These are phyloP conservation scores for Vigna nakashimae DNA, from an alignment of 306 rosid genomes.

Conservation along the genomic window DNA sequence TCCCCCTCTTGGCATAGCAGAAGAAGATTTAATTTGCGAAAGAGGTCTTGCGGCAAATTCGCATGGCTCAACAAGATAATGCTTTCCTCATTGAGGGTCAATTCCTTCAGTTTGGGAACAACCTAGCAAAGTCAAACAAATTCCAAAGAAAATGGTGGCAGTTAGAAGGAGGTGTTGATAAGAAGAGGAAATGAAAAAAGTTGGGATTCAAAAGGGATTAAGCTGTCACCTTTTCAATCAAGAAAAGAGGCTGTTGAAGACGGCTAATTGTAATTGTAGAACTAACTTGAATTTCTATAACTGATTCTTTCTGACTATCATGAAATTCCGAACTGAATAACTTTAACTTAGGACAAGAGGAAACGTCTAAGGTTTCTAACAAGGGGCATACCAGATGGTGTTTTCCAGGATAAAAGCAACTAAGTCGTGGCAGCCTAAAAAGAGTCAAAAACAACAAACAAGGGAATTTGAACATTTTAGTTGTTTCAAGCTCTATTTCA, in stretches of 20 bases:
- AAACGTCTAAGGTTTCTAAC: neutral
- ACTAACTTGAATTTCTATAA: neutral
- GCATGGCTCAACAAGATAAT: neutral
- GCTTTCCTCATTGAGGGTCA: neutral
- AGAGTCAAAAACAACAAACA: neutral
- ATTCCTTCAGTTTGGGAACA: slow-evolving; percentile 2
- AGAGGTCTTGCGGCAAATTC: neutral
- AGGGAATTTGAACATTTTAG: slow-evolving; percentile 14
- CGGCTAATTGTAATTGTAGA: neutral
- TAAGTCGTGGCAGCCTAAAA: neutral
- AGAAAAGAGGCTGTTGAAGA: neutral
- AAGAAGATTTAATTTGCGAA: neutral
- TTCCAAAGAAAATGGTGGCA: neutral
- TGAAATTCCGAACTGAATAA: slow-evolving; percentile 5
- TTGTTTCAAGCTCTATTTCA: neutral
- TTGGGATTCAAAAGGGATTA: neutral
- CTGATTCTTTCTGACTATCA: neutral
- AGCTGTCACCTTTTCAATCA: neutral
- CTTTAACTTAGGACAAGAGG: neutral
- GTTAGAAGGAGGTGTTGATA: neutral
- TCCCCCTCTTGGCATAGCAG: neutral
- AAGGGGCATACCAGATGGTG: neutral
- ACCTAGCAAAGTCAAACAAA: neutral
- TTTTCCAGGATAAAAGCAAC: slow-evolving; percentile 12
- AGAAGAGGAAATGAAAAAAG: neutral